Evolutionary conservation across 495 filamentous ascomycete genomes (phyloP), one percentile per base, ranked within the genome.

Genomic region (Xylaria castorea): DNA sequence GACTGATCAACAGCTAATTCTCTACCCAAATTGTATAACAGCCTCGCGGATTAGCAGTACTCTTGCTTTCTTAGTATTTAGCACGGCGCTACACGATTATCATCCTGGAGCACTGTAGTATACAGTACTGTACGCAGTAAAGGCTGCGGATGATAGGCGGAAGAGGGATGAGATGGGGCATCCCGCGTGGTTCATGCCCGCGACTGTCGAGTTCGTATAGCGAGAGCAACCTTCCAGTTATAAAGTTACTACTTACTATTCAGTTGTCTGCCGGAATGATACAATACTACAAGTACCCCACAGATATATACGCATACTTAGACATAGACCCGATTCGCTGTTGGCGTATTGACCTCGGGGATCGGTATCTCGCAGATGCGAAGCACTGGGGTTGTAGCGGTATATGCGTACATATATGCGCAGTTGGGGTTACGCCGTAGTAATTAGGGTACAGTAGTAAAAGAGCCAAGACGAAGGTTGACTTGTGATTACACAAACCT

Each of bases 171-270:
- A 22, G 34, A 38, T 6, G 34, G 30, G 6, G 32, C 20, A 51
- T 51, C 48, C 48, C 48, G 18, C 58, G 34, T 61, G 34, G 58
- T 38, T 61, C 34, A 61, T 61, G 58, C 58, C 20, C 58, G 32
- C 58, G 8, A 14, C 58, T 61, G 34, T 38, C 58, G 34, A 38
- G 34, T 38, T 38, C 32, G 58, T 38, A 38, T n/a, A 20, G 22
- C 16, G 14, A 57, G 8, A 8, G 12, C n/a, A 7, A n/a, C 46
- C 22, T 27, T 57, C n/a, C n/a, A n/a, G n/a, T n/a, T n/a, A n/a
- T n/a, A n/a, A n/a, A n/a, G 53, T 57, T 27, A 55, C 34, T 60
- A 60, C 30, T 60, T 61, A 61, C 58, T 61, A 61, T 53, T 53
- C 30, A 27, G 50, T 5, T 27, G 48, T 25, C n/a, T n/a, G 12